phyloP scores from a whole-genome alignment of 1,284 basidiomycete species.

The Ceratobasidium sp. region DNA sequence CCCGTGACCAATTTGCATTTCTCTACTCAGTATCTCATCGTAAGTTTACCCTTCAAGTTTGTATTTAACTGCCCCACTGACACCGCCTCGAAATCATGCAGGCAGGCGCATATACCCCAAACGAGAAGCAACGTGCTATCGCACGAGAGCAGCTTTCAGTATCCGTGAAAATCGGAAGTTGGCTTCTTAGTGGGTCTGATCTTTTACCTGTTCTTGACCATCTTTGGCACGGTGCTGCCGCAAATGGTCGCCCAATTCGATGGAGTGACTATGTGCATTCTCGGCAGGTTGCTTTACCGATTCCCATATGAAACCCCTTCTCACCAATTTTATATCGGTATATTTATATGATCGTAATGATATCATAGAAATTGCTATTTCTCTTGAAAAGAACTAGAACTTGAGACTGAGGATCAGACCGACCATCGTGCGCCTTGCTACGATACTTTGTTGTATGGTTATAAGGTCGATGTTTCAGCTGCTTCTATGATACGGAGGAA shows the following conservation, averaged over 20 bases:
- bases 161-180: not conserved
- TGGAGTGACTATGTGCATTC: constrained; percentile 15
- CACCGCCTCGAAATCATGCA: not conserved
- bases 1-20: not conserved
- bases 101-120: constrained; percentile 6
- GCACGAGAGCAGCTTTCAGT: not conserved
- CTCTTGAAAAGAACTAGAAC: no score
- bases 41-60: not conserved
- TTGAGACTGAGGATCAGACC: no score
- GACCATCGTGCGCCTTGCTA: no score
- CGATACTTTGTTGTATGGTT: no score
- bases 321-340: no score
- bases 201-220: constrained; percentile 9
- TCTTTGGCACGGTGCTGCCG: constrained; percentile 22
- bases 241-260: constrained; percentile 12
- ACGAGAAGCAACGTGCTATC: no score
- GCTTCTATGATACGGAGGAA: no score
- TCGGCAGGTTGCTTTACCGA: not conserved
- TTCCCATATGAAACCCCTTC: not conserved
- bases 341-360: no score
- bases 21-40: constrained; percentile 12
- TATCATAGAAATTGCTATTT: no score
- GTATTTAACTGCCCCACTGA: no score
- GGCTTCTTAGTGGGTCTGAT: not conserved
- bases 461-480: no score